A percentile compares a stretch with the other conserved stretches of the same genome.
Conservation (phyloP, 257 asterid genomes). For the Solanum pennellii region DNA sequence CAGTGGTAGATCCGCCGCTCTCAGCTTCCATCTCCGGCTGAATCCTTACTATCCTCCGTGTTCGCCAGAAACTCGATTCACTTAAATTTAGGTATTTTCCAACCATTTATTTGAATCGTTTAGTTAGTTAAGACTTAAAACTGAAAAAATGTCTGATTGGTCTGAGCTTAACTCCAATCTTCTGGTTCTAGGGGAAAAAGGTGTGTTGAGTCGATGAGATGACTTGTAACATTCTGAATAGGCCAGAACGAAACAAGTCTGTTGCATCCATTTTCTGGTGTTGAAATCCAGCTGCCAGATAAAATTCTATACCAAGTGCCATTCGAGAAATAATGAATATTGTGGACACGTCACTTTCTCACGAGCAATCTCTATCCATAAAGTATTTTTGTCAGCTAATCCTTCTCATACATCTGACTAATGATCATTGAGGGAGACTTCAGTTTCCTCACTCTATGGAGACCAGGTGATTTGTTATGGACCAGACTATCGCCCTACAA, state of each 20-base stretch:
- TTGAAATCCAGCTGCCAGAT: neutral
- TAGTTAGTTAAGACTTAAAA: neutral
- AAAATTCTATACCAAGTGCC: neutral
- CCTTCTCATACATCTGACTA: neutral
- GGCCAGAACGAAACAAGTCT: neutral
- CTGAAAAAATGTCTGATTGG: neutral
- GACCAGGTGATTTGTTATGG: neutral
- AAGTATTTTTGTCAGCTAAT: neutral
- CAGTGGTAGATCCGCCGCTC: neutral
- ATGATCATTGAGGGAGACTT: neutral
- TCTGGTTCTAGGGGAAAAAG: neutral
- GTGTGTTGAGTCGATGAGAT: neutral
- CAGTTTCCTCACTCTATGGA: neutral
- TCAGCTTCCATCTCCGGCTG: neutral
- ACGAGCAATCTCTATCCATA: neutral
- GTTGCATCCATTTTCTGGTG: neutral
- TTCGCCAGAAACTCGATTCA: neutral
- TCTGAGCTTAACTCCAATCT: neutral
- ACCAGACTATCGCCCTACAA: neutral
- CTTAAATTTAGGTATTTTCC: neutral
- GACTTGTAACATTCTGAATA: neutral
- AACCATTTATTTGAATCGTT: neutral
- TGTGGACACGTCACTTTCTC: neutral
- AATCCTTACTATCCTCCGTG: neutral
- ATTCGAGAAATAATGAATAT: neutral